These are phyloP conservation scores for Lasiosphaeria hispida DNA, from an alignment of 495 filamentous ascomycete species.

Conservation along the genomic window DNA sequence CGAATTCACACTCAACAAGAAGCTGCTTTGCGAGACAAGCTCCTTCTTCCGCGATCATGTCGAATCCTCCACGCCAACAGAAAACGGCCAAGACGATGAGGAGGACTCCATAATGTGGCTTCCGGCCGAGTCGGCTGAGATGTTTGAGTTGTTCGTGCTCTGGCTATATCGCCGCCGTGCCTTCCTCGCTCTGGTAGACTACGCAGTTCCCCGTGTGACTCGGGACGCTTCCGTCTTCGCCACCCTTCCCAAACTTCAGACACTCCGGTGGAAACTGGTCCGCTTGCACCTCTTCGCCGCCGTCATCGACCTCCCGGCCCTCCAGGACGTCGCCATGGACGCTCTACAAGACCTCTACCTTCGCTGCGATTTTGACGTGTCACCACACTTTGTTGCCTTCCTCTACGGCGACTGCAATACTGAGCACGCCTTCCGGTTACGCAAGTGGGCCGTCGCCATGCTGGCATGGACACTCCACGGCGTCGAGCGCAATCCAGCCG, in stretches of 20 bases:
- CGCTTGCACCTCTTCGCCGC: slow-evolving; percentile 48
- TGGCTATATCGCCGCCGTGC: slow-evolving; percentile 42
- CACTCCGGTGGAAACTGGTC: slow-evolving; percentile 43
- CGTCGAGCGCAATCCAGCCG: slow-evolving; percentile 20
- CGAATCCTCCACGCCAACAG: slow-evolving; percentile 16
- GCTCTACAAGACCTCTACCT: slow-evolving; percentile 50
- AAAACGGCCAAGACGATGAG: slow-evolving; percentile 15
- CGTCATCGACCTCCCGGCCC: slow-evolving; percentile 35
- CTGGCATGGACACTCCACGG: slow-evolving; percentile 43
- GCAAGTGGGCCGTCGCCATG: slow-evolving; percentile 51
- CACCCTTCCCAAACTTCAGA: slow-evolving; percentile 8
- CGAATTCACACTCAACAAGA: slow-evolving; percentile 41
- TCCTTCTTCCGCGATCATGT: slow-evolving; percentile 42
- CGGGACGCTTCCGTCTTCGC: slow-evolving; percentile 21
- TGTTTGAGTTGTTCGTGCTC: slow-evolving; percentile 47
- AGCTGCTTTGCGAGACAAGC: slow-evolving; percentile 39
- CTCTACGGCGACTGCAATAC: slow-evolving; percentile 45
- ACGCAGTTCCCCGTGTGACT: slow-evolving; percentile 22
- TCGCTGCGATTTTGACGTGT: slow-evolving; percentile 49
- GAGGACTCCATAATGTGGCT: slow-evolving; percentile 35
- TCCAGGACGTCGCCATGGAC: slow-evolving; percentile 49
- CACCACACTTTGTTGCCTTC: slow-evolving; percentile 40
- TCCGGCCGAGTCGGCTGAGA: slow-evolving; percentile 41
- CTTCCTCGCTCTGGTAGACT: slow-evolving; percentile 39
- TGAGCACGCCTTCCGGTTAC: slow-evolving; percentile 38